Conservation (phyloP, 2,329 filamentous ascomycete species). For the Hypoxylon sp. region DNA sequence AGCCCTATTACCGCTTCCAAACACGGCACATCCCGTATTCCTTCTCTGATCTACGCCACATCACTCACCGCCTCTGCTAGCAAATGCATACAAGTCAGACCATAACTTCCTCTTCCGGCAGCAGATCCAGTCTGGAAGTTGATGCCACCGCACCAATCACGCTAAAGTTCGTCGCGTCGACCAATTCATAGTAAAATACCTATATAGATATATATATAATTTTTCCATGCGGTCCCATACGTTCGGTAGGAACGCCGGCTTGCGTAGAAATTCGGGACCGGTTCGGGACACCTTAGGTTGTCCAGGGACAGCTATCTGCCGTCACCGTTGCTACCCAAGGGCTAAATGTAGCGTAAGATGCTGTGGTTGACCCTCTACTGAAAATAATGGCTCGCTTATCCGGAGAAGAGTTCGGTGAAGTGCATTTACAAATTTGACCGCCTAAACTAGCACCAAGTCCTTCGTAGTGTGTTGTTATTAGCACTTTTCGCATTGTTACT, state of each 20-base stretch:
- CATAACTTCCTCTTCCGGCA: constrained; percentile 19
- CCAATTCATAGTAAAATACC: constrained; percentile 9
- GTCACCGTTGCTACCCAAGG: constrained; percentile 13
- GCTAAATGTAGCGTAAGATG: constrained; percentile 4
- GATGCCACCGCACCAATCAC: not conserved
- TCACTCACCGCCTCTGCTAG: constrained; percentile 12
- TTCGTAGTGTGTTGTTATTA: not conserved
- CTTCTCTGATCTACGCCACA: constrained; percentile 18
- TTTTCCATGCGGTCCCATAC: constrained; percentile 21
- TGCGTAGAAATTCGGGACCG: constrained; percentile 19
- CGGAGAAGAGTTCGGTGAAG: not conserved
- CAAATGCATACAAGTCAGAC: constrained; percentile 15
- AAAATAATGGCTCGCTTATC: constrained; percentile 21
- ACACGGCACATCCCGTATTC: constrained; percentile 9
- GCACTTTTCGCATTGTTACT: not conserved
- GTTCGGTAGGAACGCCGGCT: constrained; percentile 26
- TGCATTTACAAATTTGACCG: not conserved
- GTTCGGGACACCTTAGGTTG: constrained; percentile 18
- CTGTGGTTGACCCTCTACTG: constrained; percentile 4
- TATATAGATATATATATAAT: too few relatives aligned
- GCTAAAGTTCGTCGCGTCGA: constrained; percentile 12
- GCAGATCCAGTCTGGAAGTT: constrained; percentile 1
- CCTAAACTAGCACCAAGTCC: not conserved
- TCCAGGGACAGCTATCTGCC: constrained; percentile 9
- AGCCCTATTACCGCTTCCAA: constrained; percentile 23